Evolutionary conservation across 495 filamentous ascomycete species (phyloP).

Genomic region (Talaromyces wortmannii): DNA sequence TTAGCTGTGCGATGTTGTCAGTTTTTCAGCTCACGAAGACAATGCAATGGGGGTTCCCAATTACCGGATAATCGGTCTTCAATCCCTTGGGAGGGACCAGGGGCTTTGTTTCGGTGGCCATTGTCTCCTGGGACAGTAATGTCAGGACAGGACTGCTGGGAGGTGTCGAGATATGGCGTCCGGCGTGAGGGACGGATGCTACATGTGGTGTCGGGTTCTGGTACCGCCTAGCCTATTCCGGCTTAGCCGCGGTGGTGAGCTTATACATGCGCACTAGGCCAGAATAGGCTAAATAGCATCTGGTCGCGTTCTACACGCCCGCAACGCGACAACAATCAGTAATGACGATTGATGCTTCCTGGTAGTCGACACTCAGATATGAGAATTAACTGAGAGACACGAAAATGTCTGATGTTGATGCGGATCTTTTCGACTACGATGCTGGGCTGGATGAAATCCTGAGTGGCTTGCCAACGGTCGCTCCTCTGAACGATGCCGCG

Average conservation of each 20-base stretch:
- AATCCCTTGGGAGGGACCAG: conserved; percentile 70
- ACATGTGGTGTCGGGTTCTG: background rate
- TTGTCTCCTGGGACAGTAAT: conserved; percentile 15
- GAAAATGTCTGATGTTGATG: conserved; percentile 30
- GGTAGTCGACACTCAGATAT: too few relatives aligned
- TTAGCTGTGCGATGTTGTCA: conserved; percentile 55
- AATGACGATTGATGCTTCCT: background rate
- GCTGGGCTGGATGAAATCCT: conserved; percentile 47
- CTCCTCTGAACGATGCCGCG: conserved; percentile 17
- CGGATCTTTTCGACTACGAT: conserved; percentile 67
- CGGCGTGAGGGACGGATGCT: background rate
- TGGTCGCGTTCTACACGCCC: background rate
- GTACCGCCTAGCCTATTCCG: background rate
- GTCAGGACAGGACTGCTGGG: background rate
- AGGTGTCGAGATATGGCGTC: background rate
- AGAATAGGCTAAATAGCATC: background rate
- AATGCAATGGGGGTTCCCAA: conserved; percentile 16
- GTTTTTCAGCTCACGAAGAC: too few relatives aligned
- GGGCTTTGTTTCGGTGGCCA: conserved; percentile 53
- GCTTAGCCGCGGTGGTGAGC: background rate
- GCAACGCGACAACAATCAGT: background rate
- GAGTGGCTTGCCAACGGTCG: conserved; percentile 26
- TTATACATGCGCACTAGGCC: background rate
- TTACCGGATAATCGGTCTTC: conserved; percentile 73
- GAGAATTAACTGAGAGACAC: conserved; percentile 2